Conservation (phyloP, 441 rosid species). For the Brassica hybrid region DNA sequence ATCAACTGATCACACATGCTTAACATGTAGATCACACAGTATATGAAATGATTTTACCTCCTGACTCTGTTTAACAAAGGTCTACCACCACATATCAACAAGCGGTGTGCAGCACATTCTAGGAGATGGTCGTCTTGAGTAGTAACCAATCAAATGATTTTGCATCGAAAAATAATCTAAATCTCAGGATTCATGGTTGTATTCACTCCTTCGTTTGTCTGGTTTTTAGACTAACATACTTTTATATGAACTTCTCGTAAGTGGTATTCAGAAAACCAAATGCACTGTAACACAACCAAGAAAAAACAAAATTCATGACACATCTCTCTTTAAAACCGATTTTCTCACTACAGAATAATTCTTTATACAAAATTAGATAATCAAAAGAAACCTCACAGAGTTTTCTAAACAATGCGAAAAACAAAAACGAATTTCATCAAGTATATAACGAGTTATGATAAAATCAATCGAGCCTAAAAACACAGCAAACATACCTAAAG, state of each 20-base stretch:
- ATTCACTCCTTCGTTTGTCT: slow-evolving; percentile 26
- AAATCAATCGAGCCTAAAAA: slow-evolving; percentile 28
- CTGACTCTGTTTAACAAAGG: neutral
- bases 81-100: neutral
- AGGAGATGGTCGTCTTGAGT: slow-evolving; percentile 35
- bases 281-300: slow-evolving; percentile 28
- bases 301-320: slow-evolving; percentile 46
- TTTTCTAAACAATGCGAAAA: slow-evolving; percentile 44
- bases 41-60: neutral
- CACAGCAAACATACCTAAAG: slow-evolving; percentile 56
- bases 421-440: slow-evolving; percentile 41
- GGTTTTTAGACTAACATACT: neutral
- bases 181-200: neutral
- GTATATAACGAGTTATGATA: slow-evolving; percentile 40
- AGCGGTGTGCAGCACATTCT: neutral
- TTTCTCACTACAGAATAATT: slow-evolving; percentile 22
- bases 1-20: neutral
- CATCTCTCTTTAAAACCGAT: slow-evolving; percentile 44
- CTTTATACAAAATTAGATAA: neutral
- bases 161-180: neutral
- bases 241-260: neutral
- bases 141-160: neutral
- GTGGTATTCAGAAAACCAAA: slow-evolving; percentile 8
- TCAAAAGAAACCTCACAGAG: slow-evolving; percentile 58
- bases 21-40: neutral